A percentile compares a stretch with the other conserved stretches of the same genome.
Evolutionary conservation across 192 early-diverging fungal species (phyloP).

Genomic region (Coemansia sp.): DNA sequence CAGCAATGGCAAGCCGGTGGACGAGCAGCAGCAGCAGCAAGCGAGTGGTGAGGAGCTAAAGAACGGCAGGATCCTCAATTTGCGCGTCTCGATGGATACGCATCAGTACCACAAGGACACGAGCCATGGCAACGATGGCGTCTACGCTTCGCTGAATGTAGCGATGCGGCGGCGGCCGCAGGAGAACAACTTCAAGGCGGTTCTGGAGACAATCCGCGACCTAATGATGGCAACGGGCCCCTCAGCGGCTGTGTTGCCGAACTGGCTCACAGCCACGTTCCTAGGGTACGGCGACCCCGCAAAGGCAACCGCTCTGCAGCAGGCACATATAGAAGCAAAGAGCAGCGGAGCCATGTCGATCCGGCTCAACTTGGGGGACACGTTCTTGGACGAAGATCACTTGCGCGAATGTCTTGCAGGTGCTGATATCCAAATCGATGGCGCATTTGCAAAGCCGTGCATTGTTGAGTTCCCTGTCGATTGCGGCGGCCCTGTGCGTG

Average conservation of each 20-base stretch:
- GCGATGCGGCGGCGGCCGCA: conserved; percentile 84
- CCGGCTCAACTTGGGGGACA: conserved; percentile 84
- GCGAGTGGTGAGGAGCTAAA: conserved; percentile 16
- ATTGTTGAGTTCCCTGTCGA: conserved; percentile 67
- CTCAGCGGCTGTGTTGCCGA: conserved; percentile 64
- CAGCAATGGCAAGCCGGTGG: conserved; percentile 65
- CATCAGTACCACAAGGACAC: conserved; percentile 72
- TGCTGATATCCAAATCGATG: not conserved
- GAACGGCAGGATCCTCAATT: conserved; percentile 55
- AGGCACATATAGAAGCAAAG: not conserved
- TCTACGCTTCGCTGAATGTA: conserved; percentile 85
- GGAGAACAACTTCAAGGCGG: conserved; percentile 94
- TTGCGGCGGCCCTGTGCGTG: conserved; percentile 39
- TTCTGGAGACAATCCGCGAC: conserved; percentile 88
- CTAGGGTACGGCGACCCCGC: conserved; percentile 95
- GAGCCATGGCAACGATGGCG: conserved; percentile 51
- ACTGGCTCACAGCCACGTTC: conserved; percentile 89
- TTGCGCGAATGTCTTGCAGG: conserved; percentile 62
- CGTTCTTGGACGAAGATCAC: conserved; percentile 85
- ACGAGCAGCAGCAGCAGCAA: conserved; percentile 48
- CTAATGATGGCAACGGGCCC: conserved; percentile 59
- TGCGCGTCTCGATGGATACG: conserved; percentile 82
- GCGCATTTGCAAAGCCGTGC: conserved; percentile 61
- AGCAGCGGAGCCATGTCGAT: conserved; percentile 33
- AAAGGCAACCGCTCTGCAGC: conserved; percentile 59